Evolutionary conservation across 2,329 filamentous ascomycete genomes (phyloP).

Genomic region (Rutstroemia sp.): DNA sequence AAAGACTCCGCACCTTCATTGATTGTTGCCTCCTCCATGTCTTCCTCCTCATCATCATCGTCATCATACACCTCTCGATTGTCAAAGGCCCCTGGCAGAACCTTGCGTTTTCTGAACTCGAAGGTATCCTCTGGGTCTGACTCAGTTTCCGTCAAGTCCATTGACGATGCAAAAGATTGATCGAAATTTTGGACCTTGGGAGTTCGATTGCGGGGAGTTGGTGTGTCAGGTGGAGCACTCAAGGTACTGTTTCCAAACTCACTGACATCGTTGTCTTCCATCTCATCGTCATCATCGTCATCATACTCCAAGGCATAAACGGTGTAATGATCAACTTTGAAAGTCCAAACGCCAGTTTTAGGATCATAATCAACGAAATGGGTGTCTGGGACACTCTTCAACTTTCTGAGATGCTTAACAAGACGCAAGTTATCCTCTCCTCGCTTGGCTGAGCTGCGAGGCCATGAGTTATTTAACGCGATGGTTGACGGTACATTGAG

Average conservation of each 20-base stretch:
- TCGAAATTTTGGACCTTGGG: conserved; percentile 19
- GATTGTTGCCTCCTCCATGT: conserved; percentile 36
- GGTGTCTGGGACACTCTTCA: conserved; percentile 73
- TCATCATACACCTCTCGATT: conserved; percentile 40
- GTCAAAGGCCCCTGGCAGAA: conserved; percentile 77
- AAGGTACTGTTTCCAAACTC: conserved; percentile 42
- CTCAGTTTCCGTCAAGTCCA: conserved; percentile 30
- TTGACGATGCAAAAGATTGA: conserved; percentile 31
- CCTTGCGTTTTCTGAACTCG: conserved; percentile 27
- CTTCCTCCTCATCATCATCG: conserved; percentile 49
- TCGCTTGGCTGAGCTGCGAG: conserved; percentile 58
- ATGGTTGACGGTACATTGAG: conserved; percentile 88
- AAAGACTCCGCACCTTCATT: conserved; percentile 60
- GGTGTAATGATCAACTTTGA: conserved; percentile 92
- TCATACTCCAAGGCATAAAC: conserved; percentile 82
- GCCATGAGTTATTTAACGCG: conserved; percentile 88
- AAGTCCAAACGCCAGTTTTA: conserved; percentile 80
- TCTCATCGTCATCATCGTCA: conserved; percentile 61
- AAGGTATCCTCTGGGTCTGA: conserved; percentile 31
- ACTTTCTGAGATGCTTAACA: conserved; percentile 73
- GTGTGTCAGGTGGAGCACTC: conserved; percentile 36
- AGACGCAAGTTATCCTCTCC: conserved; percentile 59
- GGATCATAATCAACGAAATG: conserved; percentile 74
- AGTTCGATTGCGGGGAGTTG: conserved; percentile 34
- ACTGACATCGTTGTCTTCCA: conserved; percentile 40